Conservation (phyloP, 2,329 filamentous ascomycete genomes). For the Aphanoascus verrucosus region DNA sequence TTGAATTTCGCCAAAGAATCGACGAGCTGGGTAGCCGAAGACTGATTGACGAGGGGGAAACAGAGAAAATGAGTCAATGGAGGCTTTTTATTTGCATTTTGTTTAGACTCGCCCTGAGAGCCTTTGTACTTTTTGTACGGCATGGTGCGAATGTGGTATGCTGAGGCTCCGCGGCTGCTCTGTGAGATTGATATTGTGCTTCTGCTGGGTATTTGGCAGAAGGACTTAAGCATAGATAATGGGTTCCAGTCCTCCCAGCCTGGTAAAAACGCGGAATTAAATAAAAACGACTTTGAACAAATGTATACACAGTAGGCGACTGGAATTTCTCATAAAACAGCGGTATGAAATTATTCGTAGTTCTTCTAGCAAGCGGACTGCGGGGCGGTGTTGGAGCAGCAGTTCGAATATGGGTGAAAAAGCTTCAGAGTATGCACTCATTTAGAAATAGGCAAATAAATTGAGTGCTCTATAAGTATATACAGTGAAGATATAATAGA, state of each 20-base stretch:
- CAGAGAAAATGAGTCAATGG: conserved; percentile 39
- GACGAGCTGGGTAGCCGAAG: conserved; percentile 56
- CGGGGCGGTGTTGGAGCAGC: too few species aligned
- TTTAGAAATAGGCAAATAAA: too few species aligned
- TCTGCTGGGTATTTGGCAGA: not conserved
- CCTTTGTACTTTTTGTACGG: conserved; percentile 1
- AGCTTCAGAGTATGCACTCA: too few species aligned
- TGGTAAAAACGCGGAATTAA: too few species aligned
- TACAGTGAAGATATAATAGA: too few species aligned
- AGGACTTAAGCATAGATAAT: not conserved
- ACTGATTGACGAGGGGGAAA: conserved; percentile 50
- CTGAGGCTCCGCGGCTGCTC: not conserved
- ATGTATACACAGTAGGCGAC: too few species aligned
- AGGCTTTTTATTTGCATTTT: conserved; percentile 15
- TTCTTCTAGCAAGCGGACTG: too few species aligned
- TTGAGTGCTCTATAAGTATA: too few species aligned
- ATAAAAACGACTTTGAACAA: too few species aligned
- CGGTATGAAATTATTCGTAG: too few species aligned
- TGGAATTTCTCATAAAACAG: too few species aligned
- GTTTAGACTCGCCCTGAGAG: not conserved
- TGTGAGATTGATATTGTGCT: not conserved
- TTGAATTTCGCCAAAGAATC: conserved; percentile 51
- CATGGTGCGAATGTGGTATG: conserved; percentile 4
- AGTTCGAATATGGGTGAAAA: too few species aligned
- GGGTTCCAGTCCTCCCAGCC: not conserved